Evolutionary conservation across 352 stramenopile species (phyloP).

Genomic region (Pythium rishiriense): DNA sequence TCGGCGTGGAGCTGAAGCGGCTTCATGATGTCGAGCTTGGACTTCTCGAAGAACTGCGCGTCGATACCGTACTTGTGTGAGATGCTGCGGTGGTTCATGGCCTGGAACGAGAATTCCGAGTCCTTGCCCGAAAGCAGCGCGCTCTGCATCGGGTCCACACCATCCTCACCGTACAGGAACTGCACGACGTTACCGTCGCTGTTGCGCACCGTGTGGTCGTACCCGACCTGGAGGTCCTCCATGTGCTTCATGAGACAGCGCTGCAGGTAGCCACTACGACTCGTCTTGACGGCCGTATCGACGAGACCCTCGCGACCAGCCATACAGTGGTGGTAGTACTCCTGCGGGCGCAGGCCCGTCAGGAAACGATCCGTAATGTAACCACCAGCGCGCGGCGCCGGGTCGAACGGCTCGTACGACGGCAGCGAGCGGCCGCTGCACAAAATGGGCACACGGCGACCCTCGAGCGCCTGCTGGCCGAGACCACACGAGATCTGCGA

Average conservation of each 20-base stretch:
- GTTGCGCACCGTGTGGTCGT: slow-evolving; percentile 99
- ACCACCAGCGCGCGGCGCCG: slow-evolving; percentile 95
- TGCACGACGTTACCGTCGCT: slow-evolving; percentile 97
- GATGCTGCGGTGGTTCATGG: slow-evolving; percentile 95
- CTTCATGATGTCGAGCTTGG: slow-evolving; percentile 90
- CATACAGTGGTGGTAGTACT: slow-evolving; percentile 99
- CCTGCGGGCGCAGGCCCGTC: slow-evolving; percentile 94
- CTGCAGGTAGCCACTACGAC: slow-evolving; percentile 98
- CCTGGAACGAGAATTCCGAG: slow-evolving; percentile 93
- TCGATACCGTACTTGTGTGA: slow-evolving; percentile 93
- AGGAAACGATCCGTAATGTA: slow-evolving; percentile 99
- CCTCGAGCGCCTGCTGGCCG: slow-evolving; percentile 99
- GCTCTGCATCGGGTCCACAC: slow-evolving; percentile 96
- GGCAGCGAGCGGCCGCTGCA: slow-evolving; percentile 97
- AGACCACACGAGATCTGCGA: slow-evolving; percentile 98
- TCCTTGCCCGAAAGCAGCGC: slow-evolving; percentile 95
- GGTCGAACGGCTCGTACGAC: slow-evolving; percentile 98
- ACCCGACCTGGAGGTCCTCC: slow-evolving; percentile 96
- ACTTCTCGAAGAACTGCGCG: slow-evolving; percentile 86
- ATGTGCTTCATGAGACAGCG: slow-evolving; percentile 99
- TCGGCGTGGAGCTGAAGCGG: slow-evolving; percentile 77
- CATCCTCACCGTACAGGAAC: slow-evolving; percentile 99
- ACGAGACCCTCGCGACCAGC: slow-evolving; percentile 98
- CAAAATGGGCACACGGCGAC: slow-evolving; percentile 97
- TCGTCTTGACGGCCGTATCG: slow-evolving; percentile 99